Percentiles rank a stretch among this genome's conserved stretches.
phyloP scores from a whole-genome alignment of 768 basidiomycete genomes.

The Phallus indusiatus region DNA sequence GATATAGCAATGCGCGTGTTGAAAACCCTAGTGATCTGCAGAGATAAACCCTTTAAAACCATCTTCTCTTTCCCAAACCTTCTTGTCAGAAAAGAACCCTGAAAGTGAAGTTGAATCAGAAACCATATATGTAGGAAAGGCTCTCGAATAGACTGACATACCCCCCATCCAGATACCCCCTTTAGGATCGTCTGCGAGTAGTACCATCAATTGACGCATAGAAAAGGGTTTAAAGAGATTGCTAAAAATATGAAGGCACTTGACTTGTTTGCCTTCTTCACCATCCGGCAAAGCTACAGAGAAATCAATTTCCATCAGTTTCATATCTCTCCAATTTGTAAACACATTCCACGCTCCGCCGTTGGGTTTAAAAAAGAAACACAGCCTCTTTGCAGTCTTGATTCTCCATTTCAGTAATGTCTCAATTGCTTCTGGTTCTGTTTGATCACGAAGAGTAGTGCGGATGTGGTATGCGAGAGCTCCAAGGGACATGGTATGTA shows the following conservation, averaged over 20 bases:
- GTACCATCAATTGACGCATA: conserved; percentile 1
- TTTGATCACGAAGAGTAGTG: conserved; percentile 4
- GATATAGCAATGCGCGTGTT: too few species aligned
- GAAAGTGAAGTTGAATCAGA: too few species aligned
- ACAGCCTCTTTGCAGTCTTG: conserved; percentile 1
- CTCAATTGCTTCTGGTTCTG: not conserved
- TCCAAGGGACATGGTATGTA: conserved; percentile 5
- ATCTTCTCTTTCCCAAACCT: too few species aligned
- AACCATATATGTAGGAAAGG: too few species aligned
- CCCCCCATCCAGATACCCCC: conserved; percentile 11
- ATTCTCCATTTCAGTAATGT: conserved; percentile 6
- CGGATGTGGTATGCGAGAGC: conserved; percentile 7
- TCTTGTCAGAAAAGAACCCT: too few species aligned
- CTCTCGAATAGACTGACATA: too few species aligned
- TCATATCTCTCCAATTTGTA: conserved; percentile 13
- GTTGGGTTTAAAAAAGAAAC: conserved; percentile 9
- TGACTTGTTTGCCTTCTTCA: not conserved
- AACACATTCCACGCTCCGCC: too few species aligned
- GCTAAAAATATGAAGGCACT: conserved; percentile 6
- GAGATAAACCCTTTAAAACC: too few species aligned
- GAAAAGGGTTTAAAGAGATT: conserved; percentile 7
- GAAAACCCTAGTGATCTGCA: too few species aligned
- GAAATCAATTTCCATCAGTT: conserved; percentile 12
- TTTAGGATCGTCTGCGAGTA: conserved; percentile 8
- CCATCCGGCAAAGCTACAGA: conserved; percentile 10